phyloP scores from a whole-genome alignment of 495 filamentous ascomycete genomes.

The Diplogelasinospora grovesii region DNA sequence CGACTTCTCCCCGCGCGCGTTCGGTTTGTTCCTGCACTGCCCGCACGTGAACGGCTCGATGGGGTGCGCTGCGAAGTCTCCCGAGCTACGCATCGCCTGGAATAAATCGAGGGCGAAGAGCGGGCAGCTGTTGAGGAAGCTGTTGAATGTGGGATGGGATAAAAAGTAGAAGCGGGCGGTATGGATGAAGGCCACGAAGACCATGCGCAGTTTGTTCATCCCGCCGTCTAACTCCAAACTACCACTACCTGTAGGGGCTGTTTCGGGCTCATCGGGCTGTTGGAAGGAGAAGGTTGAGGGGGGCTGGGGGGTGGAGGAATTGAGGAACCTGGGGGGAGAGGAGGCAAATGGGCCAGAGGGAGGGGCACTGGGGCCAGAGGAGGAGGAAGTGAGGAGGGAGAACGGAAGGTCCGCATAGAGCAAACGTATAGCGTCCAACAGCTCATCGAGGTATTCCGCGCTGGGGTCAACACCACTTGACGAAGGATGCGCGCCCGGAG shows the following conservation, averaged over 20 bases:
- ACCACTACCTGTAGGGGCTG: too few relatives aligned
- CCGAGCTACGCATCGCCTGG: slow-evolving; percentile 11
- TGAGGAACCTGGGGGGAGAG: too few relatives aligned
- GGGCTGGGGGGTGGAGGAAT: too few relatives aligned
- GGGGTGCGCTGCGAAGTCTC: slow-evolving; percentile 12
- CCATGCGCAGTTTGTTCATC: slow-evolving; percentile 6
- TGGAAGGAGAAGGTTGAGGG: too few relatives aligned
- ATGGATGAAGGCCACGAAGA: slow-evolving; percentile 15
- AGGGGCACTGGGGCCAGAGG: too few relatives aligned
- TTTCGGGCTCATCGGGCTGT: too few relatives aligned
- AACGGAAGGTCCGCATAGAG: slow-evolving; percentile 13
- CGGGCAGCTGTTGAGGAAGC: slow-evolving; percentile 10
- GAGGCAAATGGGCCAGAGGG: too few relatives aligned
- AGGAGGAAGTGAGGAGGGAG: neutral
- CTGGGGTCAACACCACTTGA: slow-evolving; percentile 6
- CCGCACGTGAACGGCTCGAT: slow-evolving; percentile 14
- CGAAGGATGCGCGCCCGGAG: too few relatives aligned
- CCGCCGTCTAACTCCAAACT: too few relatives aligned
- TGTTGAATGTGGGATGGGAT: slow-evolving; percentile 10
- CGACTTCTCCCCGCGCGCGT: slow-evolving; percentile 1
- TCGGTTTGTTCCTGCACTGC: slow-evolving; percentile 14
- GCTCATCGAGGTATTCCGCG: slow-evolving; percentile 17
- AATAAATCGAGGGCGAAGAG: slow-evolving; percentile 17
- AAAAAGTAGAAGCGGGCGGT: slow-evolving; percentile 17
- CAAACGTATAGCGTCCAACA: slow-evolving; percentile 17